These are phyloP conservation scores for Trichoderma harzianum DNA, from an alignment of 2,329 filamentous ascomycete genomes.

Conservation along the genomic window DNA sequence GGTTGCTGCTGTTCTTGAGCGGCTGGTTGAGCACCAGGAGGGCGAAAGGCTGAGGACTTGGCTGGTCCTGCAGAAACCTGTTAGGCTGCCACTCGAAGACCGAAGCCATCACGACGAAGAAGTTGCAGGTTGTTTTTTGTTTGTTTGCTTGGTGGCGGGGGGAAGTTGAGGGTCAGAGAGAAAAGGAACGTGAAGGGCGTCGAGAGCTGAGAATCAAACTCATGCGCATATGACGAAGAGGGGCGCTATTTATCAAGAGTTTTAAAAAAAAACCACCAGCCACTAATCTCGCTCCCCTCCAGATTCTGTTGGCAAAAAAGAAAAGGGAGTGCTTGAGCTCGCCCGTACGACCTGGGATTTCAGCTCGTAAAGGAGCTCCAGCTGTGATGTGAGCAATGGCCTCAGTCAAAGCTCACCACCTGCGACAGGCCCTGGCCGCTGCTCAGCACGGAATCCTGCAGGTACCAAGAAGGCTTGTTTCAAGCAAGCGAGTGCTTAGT, in stretches of 20 bases:
- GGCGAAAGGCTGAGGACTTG: slow-evolving; percentile 37
- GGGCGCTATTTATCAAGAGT: slow-evolving; percentile 7
- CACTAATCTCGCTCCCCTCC: neutral
- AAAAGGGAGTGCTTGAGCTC: neutral
- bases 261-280: neutral
- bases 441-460: neutral
- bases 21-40: slow-evolving; percentile 53
- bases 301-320: neutral
- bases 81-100: slow-evolving; percentile 40
- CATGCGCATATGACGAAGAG: neutral
- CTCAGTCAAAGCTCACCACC: slow-evolving; percentile 13
- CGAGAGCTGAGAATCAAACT: neutral
- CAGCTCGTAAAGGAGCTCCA: slow-evolving; percentile 4
- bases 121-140: neutral
- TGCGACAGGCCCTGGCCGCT: neutral
- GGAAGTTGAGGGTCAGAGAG: neutral
- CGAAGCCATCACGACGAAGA: slow-evolving; percentile 23
- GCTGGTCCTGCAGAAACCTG: slow-evolving; percentile 35
- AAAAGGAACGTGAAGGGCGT: neutral
- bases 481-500: neutral
- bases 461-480: neutral
- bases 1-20: slow-evolving; percentile 42
- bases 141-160: neutral
- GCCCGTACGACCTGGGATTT: slow-evolving; percentile 10
- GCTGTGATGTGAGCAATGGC: neutral